phyloP scores from a whole-genome alignment of 495 filamentous ascomycete species.

The Penicillium tannophilum region DNA sequence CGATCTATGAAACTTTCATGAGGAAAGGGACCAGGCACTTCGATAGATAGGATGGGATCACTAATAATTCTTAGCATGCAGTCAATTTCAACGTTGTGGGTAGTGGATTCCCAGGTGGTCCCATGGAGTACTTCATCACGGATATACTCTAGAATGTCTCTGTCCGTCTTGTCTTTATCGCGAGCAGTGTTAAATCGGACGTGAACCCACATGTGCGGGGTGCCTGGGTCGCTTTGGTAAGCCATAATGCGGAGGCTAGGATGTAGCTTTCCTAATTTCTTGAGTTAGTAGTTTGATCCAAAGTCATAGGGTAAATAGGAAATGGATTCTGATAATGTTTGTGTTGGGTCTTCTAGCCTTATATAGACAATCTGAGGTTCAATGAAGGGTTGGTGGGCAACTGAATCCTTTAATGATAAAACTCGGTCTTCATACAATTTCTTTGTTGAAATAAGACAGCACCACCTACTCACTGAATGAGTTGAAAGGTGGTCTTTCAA shows the following conservation, averaged over 20 bases:
- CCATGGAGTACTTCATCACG: slow-evolving; percentile 2
- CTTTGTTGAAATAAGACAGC: background rate
- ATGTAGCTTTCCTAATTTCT: background rate
- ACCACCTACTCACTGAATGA: background rate
- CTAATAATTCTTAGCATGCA: background rate
- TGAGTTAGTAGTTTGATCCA: background rate
- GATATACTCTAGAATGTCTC: background rate
- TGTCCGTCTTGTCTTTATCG: background rate
- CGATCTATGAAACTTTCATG: background rate
- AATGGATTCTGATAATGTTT: too few relatives aligned
- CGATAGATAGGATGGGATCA: background rate
- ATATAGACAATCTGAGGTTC: background rate
- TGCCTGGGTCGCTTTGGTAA: background rate
- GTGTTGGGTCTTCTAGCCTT: too few relatives aligned
- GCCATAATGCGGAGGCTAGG: background rate
- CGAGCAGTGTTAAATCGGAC: background rate
- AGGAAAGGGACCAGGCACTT: background rate
- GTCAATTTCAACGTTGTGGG: background rate
- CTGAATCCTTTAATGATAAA: background rate
- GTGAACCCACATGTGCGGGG: background rate
- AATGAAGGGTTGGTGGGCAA: background rate
- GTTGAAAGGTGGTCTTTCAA: background rate
- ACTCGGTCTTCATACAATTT: background rate
- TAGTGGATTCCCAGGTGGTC: background rate
- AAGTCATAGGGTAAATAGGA: background rate